Conservation (phyloP, 1,284 basidiomycete genomes). For the Mycosarcoma maydis region DNA sequence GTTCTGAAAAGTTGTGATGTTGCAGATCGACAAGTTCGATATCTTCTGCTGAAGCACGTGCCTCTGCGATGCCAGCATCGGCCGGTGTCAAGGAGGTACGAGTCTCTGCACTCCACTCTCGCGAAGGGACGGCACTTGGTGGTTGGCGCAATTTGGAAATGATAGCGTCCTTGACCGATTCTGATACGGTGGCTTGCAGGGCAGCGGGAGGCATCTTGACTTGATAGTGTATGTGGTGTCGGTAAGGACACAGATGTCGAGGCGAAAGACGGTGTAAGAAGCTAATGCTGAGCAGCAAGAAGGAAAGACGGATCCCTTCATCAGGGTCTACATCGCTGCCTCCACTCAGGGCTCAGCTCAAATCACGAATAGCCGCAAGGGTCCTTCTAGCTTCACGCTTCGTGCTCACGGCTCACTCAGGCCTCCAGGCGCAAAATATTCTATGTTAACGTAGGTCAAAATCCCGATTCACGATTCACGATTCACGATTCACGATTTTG, state of each 20-base stretch:
- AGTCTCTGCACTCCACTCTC: not conserved
- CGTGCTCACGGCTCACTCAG: no score
- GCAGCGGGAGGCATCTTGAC: slow-evolving; percentile 11
- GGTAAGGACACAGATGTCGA: no score
- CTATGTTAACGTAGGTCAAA: no score
- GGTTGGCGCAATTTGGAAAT: slow-evolving; percentile 31
- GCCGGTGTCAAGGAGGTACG: slow-evolving; percentile 1
- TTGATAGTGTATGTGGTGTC: no score
- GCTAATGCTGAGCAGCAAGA: no score
- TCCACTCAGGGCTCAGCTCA: no score
- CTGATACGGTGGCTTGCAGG: slow-evolving; percentile 10
- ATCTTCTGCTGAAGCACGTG: slow-evolving; percentile 11
- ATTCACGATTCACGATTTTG: no score
- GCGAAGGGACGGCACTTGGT: not conserved
- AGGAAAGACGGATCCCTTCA: not conserved
- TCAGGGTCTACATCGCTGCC: no score
- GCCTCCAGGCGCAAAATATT: no score
- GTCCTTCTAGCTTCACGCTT: no score
- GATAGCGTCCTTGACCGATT: slow-evolving; percentile 31
- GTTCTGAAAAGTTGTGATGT: slow-evolving; percentile 48
- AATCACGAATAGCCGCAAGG: not conserved
- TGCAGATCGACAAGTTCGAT: slow-evolving; percentile 17
- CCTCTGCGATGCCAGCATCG: not conserved
- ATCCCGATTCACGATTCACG: no score
- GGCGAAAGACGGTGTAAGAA: no score